Conservation (phyloP, 257 asterid genomes). For the Handroanthus guayacan region DNA sequence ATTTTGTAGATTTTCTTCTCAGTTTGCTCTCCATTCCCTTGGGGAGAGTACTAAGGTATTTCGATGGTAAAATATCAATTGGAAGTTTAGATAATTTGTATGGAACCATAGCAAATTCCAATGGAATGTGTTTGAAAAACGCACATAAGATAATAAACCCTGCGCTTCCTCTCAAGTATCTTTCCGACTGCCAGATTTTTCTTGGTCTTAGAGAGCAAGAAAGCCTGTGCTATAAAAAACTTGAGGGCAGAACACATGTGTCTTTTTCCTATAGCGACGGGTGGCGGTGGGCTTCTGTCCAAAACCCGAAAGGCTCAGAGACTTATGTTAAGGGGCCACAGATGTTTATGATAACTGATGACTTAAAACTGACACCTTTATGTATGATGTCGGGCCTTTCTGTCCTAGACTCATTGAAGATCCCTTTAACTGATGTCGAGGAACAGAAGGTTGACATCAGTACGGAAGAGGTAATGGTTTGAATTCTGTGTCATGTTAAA, state of each 20-base stretch:
- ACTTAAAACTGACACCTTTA: conserved; percentile 11
- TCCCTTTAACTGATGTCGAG: conserved; percentile 11
- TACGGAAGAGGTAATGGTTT: conserved; percentile 14
- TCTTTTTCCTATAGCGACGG: too few relatives aligned
- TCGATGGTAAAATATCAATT: neutral
- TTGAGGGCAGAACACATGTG: too few relatives aligned
- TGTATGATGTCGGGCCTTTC: neutral
- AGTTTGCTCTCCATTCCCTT: conserved; percentile 33
- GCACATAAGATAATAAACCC: conserved; percentile 2
- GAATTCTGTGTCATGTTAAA: neutral
- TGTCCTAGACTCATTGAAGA: neutral
- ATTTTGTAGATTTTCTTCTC: conserved; percentile 16
- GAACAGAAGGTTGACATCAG: neutral
- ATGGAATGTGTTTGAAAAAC: neutral
- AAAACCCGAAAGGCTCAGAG: neutral
- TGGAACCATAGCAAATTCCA: conserved; percentile 1
- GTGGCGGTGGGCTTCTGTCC: too few relatives aligned
- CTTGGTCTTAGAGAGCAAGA: too few relatives aligned
- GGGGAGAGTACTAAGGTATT: conserved; percentile 21
- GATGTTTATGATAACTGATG: conserved; percentile 13
- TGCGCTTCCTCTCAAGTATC: conserved; percentile 3
- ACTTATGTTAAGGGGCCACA: neutral
- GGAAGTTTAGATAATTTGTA: conserved; percentile 38
- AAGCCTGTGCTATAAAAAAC: too few relatives aligned
- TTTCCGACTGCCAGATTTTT: neutral